Evolutionary conservation across 345 rosid genomes (phyloP).

Genomic region (Excoecaria agallocha): DNA sequence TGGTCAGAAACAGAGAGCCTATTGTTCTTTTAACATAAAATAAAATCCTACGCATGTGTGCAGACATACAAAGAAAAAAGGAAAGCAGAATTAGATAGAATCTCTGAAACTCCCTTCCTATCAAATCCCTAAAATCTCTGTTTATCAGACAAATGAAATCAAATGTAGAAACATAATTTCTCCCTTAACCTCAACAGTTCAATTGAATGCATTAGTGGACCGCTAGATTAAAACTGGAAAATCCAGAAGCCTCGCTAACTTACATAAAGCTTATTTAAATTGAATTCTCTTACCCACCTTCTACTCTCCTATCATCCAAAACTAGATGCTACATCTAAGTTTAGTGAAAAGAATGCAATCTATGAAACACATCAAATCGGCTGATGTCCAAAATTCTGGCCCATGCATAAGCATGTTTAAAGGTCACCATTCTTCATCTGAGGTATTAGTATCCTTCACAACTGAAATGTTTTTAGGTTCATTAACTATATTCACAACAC

Average conservation of each 20-base stretch:
- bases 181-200: too few relatives aligned
- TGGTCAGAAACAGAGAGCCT: too few relatives aligned
- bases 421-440: background rate
- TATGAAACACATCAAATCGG: background rate
- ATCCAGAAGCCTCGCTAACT: too few relatives aligned
- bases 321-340: background rate
- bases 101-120: background rate
- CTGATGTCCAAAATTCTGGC: background rate
- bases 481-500: background rate
- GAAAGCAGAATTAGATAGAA: too few relatives aligned
- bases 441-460: background rate
- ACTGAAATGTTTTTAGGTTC: background rate
- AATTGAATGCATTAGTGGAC: background rate
- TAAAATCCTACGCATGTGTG: too few relatives aligned
- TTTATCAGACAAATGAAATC: background rate
- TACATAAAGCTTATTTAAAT: too few relatives aligned
- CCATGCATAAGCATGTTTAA: background rate
- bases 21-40: too few relatives aligned
- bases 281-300: background rate
- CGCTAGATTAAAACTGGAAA: background rate
- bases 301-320: background rate
- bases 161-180: background rate
- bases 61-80: background rate
- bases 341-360: too few relatives aligned
- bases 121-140: background rate